A percentile compares a stretch with the other conserved stretches of the same genome.
These are phyloP conservation scores for Tulasnella sp. DNA, from an alignment of 768 basidiomycete species.

Conservation along the genomic window DNA sequence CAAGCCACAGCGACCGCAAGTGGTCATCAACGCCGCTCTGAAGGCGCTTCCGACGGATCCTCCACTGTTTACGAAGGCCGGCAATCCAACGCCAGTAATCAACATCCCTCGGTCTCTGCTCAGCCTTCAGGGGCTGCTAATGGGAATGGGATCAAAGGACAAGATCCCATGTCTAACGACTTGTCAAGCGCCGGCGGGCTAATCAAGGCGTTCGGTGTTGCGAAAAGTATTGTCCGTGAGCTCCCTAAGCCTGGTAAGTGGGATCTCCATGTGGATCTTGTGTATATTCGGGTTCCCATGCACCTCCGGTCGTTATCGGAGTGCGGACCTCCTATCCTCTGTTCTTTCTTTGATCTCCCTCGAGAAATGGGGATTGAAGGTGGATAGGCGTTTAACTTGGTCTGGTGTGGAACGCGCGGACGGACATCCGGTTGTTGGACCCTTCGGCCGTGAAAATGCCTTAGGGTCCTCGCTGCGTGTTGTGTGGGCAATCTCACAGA, in stretches of 20 bases:
- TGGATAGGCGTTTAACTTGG: neutral
- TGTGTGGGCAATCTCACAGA: conserved; percentile 1
- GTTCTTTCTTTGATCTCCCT: neutral
- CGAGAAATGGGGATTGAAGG: neutral
- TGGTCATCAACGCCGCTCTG: conserved; percentile 26
- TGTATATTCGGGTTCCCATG: neutral
- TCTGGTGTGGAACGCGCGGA: neutral
- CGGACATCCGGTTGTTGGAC: neutral
- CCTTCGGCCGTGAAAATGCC: conserved; percentile 3
- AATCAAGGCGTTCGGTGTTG: conserved; percentile 49
- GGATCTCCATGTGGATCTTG: neutral
- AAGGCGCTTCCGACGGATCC: neutral
- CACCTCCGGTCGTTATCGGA: neutral
- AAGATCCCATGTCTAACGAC: conserved; percentile 73
- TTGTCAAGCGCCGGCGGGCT: conserved; percentile 46
- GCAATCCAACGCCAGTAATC: neutral
- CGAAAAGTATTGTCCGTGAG: conserved; percentile 51
- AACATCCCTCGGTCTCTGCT: conserved; percentile 11
- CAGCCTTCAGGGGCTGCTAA: conserved; percentile 23
- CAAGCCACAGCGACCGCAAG: conserved; percentile 34
- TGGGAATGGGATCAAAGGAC: conserved; percentile 50
- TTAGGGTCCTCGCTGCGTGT: neutral
- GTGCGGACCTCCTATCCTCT: neutral
- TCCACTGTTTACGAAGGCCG: conserved; percentile 24
- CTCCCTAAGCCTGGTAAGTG: conserved; percentile 41